Evolutionary conservation across 176 grass and related monocot species (phyloP), one percentile per base, ranked within the genome.

Genomic region (Zea mays): DNA sequence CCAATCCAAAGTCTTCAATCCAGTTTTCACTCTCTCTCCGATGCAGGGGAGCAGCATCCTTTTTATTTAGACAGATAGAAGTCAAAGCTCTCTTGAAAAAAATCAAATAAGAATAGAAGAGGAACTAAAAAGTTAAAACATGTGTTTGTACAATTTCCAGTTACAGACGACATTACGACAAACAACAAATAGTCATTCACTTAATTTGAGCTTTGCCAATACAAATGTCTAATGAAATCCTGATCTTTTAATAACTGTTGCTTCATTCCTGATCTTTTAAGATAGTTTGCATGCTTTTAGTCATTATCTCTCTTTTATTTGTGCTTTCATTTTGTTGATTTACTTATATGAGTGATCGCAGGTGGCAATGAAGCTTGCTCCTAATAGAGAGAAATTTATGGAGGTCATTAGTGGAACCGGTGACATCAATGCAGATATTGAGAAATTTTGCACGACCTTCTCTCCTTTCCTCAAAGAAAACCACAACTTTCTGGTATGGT

Each of bases 341-440:
- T 72, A 60, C 72, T 72, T 7, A 36, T 80, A 17, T 56, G 44
- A 42, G 16, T 74, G 65, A 58, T 49, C 56, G 16, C 85, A 97
- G 94, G 66, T 97, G 45, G 94, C 94, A 21, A 94, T 97, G 94
- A 97, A 94, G 71, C 85, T 97, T 72, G 91, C 91, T 70, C 94
- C 94, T 71, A 85, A 92, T 35, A 88, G 89, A 88, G 88, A 94
- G 7, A 97, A 97, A 77, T 97, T 97, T 90, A 97, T 97, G 94
- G 91, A 94, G 14, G 89, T 97, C 67, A 88, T 97, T 42, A 75
- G 82, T 27, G 87, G 91, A 57, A 86, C 88, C 0, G 91, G 91
- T 75, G 91, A 97, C 79, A 86, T 97, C 69, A 94, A 97, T 42
- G 82, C 87, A 66, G 94, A 97, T 72, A 97, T 92, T 67, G 89